Conservation (phyloP, 2,329 filamentous ascomycete species). For the Rachicladosporium sp. region DNA sequence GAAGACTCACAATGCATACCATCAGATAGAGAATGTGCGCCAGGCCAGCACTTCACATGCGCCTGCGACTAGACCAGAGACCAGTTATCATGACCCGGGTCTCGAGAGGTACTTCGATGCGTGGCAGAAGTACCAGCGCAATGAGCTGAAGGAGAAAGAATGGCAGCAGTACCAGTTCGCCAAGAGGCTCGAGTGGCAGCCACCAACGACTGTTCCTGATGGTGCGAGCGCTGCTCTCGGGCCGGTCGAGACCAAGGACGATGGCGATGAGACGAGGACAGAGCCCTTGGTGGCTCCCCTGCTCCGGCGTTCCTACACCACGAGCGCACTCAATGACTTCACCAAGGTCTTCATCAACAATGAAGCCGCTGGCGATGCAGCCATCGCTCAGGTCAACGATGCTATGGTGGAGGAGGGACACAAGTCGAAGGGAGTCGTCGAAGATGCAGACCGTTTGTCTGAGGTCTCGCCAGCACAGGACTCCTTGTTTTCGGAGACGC, state of each 20-base stretch:
- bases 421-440: conserved; percentile 40
- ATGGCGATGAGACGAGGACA: conserved; percentile 21
- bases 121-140: conserved; percentile 64
- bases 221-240: conserved; percentile 8
- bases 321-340: conserved; percentile 48
- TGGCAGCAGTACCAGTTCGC: conserved; percentile 89
- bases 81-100: conserved; percentile 35
- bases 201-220: conserved; percentile 28
- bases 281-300: conserved; percentile 11
- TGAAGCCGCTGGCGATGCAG: conserved; percentile 38
- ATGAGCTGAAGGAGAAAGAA: conserved; percentile 69
- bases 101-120: conserved; percentile 87
- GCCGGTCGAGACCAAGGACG: conserved; percentile 19
- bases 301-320: conserved; percentile 39
- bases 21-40: conserved; percentile 21
- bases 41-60: conserved; percentile 24
- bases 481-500: conserved; percentile 11
- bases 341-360: conserved; percentile 40
- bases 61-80: conserved; percentile 21
- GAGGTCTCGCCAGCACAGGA: conserved; percentile 8
- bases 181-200: conserved; percentile 81
- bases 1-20: conserved; percentile 18
- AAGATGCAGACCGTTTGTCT: conserved; percentile 18
- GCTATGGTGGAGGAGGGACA: conserved; percentile 69
- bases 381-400: conserved; percentile 72